Base-by-base conservation (phyloP, 1,284 basidiomycete genomes). In the Vanrija sp. region DNA sequence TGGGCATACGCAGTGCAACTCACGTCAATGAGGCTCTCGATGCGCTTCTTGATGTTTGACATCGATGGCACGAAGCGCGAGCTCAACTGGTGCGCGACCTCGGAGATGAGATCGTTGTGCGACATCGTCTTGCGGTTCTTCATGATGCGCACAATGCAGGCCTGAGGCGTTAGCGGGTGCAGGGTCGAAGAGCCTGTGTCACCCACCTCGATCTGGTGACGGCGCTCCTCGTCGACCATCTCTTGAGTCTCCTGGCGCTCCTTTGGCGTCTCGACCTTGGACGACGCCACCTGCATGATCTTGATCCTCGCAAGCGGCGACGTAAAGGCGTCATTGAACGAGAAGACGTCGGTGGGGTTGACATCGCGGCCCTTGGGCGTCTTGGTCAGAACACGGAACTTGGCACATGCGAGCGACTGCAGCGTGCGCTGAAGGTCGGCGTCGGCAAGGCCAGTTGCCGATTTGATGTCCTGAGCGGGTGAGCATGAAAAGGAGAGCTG, bases 61-160 rank as follows among this genome's bases (percentile, higher is more conserved):
- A 93, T 87, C 62, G 88, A 86, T 0, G 96, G 95, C 52, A 84
- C 83, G 81, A 98, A 99, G 3, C 96, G 84, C 56, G 79, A 80
- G 14, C 87, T 80, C 2, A 99, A 78, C 69, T 98, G 95, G 16
- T 85, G 83, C 39, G 91, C 90, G 25, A 93, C 91, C 75, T 98
- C 94, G 64, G 88, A 88, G 54, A 98, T 82, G 16, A 99, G 82
- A 57, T 95, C 92, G 60, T 87, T 91, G 72, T 98, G 93, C 6
- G 80, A 78, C 84, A 98, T 86, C 54, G 83, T 83, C 74, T 98
- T 98, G 58, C 94, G 80, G 70, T 92, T 87, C 79, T 99, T 98
- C 96, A 99, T 98, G 39, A 98, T 87, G 40, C 96, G 86, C 23
- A 98, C 96, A 59, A 98, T 89, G 69, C 91, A 97, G 2, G 94